A percentile compares a stretch with the other conserved stretches of the same genome.
phyloP scores from a whole-genome alignment of 169 alveolate genomes.

The Plasmodium inui region DNA sequence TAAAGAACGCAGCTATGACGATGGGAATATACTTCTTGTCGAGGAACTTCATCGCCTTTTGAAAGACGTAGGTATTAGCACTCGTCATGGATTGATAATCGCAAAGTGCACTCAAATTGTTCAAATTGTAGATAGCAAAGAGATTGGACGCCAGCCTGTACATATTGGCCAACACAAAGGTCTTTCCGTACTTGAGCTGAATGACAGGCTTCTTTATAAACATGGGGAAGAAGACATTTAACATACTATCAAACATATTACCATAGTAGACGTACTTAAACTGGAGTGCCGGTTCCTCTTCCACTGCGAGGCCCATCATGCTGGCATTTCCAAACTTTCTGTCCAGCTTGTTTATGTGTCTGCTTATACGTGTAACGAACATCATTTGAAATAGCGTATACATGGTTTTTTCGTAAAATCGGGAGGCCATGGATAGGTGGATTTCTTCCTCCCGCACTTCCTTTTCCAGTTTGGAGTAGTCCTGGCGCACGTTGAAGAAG shows the following conservation, averaged over 20 bases:
- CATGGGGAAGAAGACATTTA: constrained; percentile 51
- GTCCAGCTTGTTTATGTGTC: constrained; percentile 32
- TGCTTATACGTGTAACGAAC: constrained; percentile 41
- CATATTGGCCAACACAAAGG: constrained; percentile 63
- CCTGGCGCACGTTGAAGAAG: constrained; percentile 21
- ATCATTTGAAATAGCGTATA: constrained; percentile 49
- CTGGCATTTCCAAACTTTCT: constrained; percentile 31
- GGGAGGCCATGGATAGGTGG: constrained; percentile 50
- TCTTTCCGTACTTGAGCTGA: constrained; percentile 59
- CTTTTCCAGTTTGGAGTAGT: constrained; percentile 22
- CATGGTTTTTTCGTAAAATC: constrained; percentile 53
- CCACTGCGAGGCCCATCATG: constrained; percentile 23
- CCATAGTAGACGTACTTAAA: constrained; percentile 40
- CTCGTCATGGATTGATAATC: constrained; percentile 52
- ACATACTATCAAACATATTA: constrained; percentile 25
- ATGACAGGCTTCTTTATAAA: constrained; percentile 40
- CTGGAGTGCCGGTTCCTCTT: constrained; percentile 39
- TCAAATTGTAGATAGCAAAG: constrained; percentile 18
- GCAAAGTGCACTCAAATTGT: constrained; percentile 34
- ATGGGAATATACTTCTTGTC: constrained; percentile 30
- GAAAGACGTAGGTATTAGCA: constrained; percentile 19
- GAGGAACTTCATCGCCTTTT: constrained; percentile 24
- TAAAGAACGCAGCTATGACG: neutral
- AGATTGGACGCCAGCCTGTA: constrained; percentile 21
- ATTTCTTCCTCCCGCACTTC: constrained; percentile 28